These are phyloP conservation scores for Scheffersomyces parashehatae DNA, from an alignment of 1,139 yeast genomes.

Conservation along the genomic window DNA sequence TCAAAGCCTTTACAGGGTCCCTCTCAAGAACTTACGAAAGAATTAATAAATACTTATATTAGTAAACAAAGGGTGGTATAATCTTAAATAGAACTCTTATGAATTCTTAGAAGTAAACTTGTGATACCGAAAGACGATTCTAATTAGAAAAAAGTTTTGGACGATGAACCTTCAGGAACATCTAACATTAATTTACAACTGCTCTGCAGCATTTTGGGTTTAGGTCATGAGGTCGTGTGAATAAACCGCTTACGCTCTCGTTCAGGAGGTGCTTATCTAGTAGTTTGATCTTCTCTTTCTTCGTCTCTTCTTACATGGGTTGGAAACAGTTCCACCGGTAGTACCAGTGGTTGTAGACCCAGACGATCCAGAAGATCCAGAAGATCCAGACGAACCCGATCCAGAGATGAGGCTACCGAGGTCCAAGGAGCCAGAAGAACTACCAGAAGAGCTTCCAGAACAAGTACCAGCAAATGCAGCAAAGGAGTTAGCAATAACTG, in stretches of 20 bases:
- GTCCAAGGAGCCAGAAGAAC: slow-evolving; percentile 10
- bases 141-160: too few species aligned
- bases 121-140: too few species aligned
- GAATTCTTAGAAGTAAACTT: too few species aligned
- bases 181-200: neutral
- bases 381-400: slow-evolving; percentile 1
- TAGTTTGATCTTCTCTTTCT: slow-evolving; percentile 38
- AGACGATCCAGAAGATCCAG: slow-evolving; percentile 8
- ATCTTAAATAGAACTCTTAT: too few species aligned
- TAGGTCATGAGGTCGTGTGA: too few species aligned
- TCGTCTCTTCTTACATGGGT: slow-evolving; percentile 39
- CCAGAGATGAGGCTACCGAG: slow-evolving; percentile 6
- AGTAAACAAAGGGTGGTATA: too few species aligned
- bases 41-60: too few species aligned
- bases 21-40: too few species aligned
- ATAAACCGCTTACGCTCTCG: too few species aligned
- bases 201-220: neutral
- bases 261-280: slow-evolving; percentile 10
- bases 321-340: slow-evolving; percentile 9
- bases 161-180: too few species aligned
- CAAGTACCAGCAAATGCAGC: slow-evolving; percentile 47
- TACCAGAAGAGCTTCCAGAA: slow-evolving; percentile 12
- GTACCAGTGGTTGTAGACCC: slow-evolving; percentile 8
- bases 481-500: slow-evolving; percentile 42
- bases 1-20: too few species aligned